Base-by-base conservation (phyloP, 176 grass and related monocot species). In the Oryza glumipatula region DNA sequence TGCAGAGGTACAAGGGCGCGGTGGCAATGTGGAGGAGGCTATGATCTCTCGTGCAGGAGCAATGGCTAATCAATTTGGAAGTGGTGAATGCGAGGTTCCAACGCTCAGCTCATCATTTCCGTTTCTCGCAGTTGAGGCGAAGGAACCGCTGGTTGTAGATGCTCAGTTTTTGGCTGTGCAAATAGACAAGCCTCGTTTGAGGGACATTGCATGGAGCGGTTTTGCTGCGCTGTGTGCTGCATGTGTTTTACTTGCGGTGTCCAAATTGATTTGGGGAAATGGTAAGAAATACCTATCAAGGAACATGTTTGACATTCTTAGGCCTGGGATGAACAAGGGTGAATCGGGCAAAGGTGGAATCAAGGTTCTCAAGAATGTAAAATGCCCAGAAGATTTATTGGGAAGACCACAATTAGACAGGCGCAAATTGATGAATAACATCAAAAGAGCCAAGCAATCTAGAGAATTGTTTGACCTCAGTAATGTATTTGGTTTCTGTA, bases 211-310 rank as follows among this genome's bases (percentile, higher is more conserved):
- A 35, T 24, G 19, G 36, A 68, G 68, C 28, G 76, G 64, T 23
- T 92, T 92, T 43, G 44, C 66, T 8, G 28, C 84, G 24, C 24
- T 92, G 44, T 88, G 83, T 66, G 64, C 86, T 76, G 32, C 65
- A 7, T 92, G 73, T 17, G 2, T 92, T 47, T 30, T 88, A 24
- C 71, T 84, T 0, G 11, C 22, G 30, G 61, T 17, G 14, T 68
- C 23, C 0, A 68, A 81, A 33, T 67, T 86, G 23, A 46, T 68
- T 67, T 52, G 33, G 78, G 43, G 21, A 23, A n/a, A 45, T 11
- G 5, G 49, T 41, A 76, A 81, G 43, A 11, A 2, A 0, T 22
- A 1, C 19, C 44, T 87, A 4, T 11, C 17, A 9, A 1, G 21
- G 7, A 54, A 49, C 6, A 35, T n/a, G 58, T 28, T 67, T 56